phyloP scores from a whole-genome alignment of 345 rosid genomes.

The Salix koriyanagi region DNA sequence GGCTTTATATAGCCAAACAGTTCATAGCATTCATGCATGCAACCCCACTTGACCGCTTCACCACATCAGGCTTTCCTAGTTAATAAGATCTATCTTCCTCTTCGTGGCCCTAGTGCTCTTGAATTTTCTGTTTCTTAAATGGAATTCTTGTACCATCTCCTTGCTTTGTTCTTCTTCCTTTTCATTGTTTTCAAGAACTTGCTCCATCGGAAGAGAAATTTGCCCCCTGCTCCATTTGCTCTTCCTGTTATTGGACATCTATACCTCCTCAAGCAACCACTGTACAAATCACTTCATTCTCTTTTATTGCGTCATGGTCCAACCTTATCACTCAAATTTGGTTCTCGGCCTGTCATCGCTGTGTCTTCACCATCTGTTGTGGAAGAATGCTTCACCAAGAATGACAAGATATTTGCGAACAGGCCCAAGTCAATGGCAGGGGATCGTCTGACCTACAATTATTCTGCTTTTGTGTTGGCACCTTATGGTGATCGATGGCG shows the following conservation, averaged over 20 bases:
- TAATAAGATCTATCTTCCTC: too few species aligned
- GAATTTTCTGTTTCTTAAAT: too few species aligned
- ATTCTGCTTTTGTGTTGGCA: constrained; percentile 22
- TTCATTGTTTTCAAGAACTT: constrained; percentile 14
- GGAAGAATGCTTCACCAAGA: constrained; percentile 49
- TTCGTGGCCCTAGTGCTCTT: too few species aligned
- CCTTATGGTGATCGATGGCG: constrained; percentile 46
- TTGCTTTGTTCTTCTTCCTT: constrained; percentile 7
- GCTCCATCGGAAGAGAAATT: constrained; percentile 4
- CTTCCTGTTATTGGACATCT: constrained; percentile 52
- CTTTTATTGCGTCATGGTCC: constrained; percentile 34
- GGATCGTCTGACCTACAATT: constrained; percentile 36
- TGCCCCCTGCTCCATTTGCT: constrained; percentile 36
- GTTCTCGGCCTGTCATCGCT: constrained; percentile 29
- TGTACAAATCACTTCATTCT: constrained; percentile 26
- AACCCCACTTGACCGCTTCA: too few species aligned
- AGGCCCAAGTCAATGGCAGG: constrained; percentile 40
- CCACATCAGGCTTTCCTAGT: too few species aligned
- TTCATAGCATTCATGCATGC: too few species aligned
- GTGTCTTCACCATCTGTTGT: constrained; percentile 37
- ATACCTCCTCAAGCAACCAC: constrained; percentile 35
- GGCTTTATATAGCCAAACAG: too few species aligned
- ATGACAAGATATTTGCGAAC: constrained; percentile 44
- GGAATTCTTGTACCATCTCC: too few species aligned
- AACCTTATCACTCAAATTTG: constrained; percentile 36